Conservation (phyloP, 2,329 filamentous ascomycete genomes). For the Periglandula ipomoeae region DNA sequence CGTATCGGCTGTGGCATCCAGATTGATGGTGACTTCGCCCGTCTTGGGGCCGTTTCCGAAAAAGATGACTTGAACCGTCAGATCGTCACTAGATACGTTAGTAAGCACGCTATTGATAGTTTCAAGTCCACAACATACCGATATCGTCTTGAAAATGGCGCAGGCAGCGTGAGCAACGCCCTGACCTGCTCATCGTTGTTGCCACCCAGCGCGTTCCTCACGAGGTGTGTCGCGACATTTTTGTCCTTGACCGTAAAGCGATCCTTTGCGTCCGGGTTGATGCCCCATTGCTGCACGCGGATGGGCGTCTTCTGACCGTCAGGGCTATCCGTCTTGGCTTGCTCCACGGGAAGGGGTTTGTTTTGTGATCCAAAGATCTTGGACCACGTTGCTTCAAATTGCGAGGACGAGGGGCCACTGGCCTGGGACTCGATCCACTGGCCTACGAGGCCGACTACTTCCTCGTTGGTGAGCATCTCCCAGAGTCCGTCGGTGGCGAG, state of each 20-base stretch:
- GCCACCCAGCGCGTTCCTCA: constrained; percentile 89
- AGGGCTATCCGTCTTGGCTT: constrained; percentile 33
- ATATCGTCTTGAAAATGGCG: constrained; percentile 85
- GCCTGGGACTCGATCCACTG: constrained; percentile 87
- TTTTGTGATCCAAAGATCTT: constrained; percentile 46
- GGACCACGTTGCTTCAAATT: constrained; percentile 62
- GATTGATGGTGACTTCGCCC: constrained; percentile 73
- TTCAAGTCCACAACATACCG: constrained; percentile 58
- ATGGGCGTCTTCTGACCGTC: constrained; percentile 81
- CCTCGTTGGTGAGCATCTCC: constrained; percentile 99
- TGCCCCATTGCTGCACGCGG: constrained; percentile 83
- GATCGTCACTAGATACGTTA: constrained; percentile 58
- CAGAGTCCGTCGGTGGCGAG: constrained; percentile 94
- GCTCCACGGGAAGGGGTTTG: constrained; percentile 67
- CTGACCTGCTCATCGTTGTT: constrained; percentile 91
- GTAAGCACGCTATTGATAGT: background rate
- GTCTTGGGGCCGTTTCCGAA: constrained; percentile 75
- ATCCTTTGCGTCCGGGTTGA: constrained; percentile 61
- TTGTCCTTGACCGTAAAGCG: constrained; percentile 93
- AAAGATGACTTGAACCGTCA: constrained; percentile 98
- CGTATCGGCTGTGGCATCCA: constrained; percentile 65
- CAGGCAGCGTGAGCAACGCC: constrained; percentile 81
- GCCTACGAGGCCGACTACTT: constrained; percentile 91
- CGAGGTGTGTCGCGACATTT: constrained; percentile 91
- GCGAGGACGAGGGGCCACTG: constrained; percentile 41